Conservation (phyloP, 2,329 filamentous ascomycete species). For the Arthrobotrys entomopaga region DNA sequence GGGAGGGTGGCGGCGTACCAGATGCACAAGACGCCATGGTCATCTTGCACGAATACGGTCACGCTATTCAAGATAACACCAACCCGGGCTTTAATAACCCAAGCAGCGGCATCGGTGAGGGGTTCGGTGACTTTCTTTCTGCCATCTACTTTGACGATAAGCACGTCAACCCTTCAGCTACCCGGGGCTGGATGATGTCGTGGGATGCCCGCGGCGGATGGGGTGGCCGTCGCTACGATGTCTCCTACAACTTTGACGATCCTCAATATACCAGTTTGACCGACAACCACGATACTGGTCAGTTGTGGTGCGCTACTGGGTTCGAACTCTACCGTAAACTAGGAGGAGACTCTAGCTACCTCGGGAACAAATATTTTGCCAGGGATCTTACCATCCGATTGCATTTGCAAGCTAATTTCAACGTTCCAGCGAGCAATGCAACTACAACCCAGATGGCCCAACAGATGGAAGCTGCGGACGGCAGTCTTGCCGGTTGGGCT, state of each 20-base stretch:
- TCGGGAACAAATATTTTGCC: conserved; percentile 12
- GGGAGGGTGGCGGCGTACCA: conserved; percentile 14
- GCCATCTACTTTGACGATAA: conserved; percentile 13
- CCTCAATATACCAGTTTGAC: conserved; percentile 16
- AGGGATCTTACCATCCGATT: conserved; percentile 4
- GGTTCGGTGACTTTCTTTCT: conserved; percentile 16
- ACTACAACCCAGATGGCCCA: conserved; percentile 14
- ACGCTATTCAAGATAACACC: conserved; percentile 20
- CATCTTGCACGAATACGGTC: conserved; percentile 16
- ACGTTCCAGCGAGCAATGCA: conserved; percentile 6
- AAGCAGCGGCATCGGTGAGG: conserved; percentile 5
- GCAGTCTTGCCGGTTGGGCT: conserved; percentile 7
- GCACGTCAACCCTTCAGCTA: conserved; percentile 9
- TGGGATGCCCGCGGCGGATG: conserved; percentile 15
- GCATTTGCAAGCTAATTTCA: conserved; percentile 14
- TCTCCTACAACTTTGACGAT: conserved; percentile 16
- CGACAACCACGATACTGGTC: conserved; percentile 14
- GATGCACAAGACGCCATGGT: conserved; percentile 14
- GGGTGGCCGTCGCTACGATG: conserved; percentile 18
- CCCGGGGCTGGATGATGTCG: conserved; percentile 16
- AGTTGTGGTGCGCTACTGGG: conserved; percentile 12
- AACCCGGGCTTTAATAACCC: conserved; percentile 14
- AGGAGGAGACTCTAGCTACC: not conserved
- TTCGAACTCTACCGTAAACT: conserved; percentile 20
- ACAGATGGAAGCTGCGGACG: conserved; percentile 13